A percentile compares a stretch with the other conserved stretches of the same genome.
These are phyloP conservation scores for Pyrus bretschneideri DNA, from an alignment of 306 rosid genomes.

Conservation along the genomic window DNA sequence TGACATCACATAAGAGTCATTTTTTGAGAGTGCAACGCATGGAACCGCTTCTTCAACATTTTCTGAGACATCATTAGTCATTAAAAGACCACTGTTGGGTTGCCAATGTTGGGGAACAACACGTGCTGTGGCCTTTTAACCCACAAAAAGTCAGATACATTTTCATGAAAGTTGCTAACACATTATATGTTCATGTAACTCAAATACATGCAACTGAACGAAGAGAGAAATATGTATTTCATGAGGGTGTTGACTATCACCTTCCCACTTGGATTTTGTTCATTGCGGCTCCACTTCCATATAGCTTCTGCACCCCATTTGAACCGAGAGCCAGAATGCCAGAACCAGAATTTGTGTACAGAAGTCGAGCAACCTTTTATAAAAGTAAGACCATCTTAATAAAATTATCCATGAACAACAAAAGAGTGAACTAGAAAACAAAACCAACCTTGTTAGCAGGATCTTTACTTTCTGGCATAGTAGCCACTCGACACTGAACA, in stretches of 20 bases:
- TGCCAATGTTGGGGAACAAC: constrained; percentile 71
- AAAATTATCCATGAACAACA: background rate
- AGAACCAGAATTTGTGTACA: constrained; percentile 58
- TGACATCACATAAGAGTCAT: constrained; percentile 78
- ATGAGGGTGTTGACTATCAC: constrained; percentile 12
- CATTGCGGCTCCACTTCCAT: constrained; percentile 64
- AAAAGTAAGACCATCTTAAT: background rate
- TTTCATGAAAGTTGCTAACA: background rate
- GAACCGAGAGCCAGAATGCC: constrained; percentile 69
- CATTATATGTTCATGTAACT: background rate
- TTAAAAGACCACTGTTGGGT: constrained; percentile 70
- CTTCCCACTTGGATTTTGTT: constrained; percentile 63
- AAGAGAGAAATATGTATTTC: background rate
- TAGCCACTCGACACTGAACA: constrained; percentile 52
- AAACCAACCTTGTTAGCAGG: constrained; percentile 52
- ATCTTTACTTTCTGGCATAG: constrained; percentile 51
- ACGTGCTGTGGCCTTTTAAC: constrained; percentile 59
- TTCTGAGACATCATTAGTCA: constrained; percentile 63
- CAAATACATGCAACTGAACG: background rate
- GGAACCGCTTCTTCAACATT: constrained; percentile 63
- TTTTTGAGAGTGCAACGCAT: constrained; percentile 74
- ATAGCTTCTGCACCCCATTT: constrained; percentile 59
- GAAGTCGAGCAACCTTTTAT: constrained; percentile 49
- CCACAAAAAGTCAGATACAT: constrained; percentile 19
- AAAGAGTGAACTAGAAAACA: background rate